Evolutionary conservation across 208 protist species (phyloP).

Genomic region (Crithidia bombi): DNA sequence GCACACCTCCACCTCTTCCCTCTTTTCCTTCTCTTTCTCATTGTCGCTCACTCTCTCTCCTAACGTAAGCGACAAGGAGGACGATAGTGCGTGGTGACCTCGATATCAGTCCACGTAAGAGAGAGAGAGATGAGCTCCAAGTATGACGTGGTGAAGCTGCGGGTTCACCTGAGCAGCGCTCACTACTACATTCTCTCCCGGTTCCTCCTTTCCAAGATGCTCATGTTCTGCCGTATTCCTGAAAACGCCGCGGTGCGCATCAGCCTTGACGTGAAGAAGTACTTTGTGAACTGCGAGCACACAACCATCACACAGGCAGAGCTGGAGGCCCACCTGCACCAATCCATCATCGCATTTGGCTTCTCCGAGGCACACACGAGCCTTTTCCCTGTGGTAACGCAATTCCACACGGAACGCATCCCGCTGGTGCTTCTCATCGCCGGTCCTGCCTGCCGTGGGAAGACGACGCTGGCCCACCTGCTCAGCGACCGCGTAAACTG

Average conservation of each 20-base stretch:
- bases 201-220: constrained; percentile 69
- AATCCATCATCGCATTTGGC: constrained; percentile 36
- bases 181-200: constrained; percentile 75
- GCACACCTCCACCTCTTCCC: no score
- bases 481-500: constrained; percentile 53
- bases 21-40: neutral
- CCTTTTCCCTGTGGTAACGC: constrained; percentile 51
- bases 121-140: constrained; percentile 55
- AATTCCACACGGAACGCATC: constrained; percentile 54
- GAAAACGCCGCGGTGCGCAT: constrained; percentile 47
- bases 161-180: constrained; percentile 47
- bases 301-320: constrained; percentile 51
- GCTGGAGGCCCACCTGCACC: constrained; percentile 39
- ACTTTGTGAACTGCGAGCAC: constrained; percentile 48
- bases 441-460: constrained; percentile 43
- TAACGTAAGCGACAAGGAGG: no score
- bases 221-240: constrained; percentile 62
- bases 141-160: constrained; percentile 69
- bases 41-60: neutral
- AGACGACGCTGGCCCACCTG: constrained; percentile 51
- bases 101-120: no score
- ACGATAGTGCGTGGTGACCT: no score
- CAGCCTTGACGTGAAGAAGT: constrained; percentile 62
- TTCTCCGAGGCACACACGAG: constrained; percentile 31
- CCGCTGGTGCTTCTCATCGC: constrained; percentile 58